These are phyloP conservation scores for Talaromyces funiculosus DNA, from an alignment of 2,329 filamentous ascomycete genomes.

Conservation along the genomic window DNA sequence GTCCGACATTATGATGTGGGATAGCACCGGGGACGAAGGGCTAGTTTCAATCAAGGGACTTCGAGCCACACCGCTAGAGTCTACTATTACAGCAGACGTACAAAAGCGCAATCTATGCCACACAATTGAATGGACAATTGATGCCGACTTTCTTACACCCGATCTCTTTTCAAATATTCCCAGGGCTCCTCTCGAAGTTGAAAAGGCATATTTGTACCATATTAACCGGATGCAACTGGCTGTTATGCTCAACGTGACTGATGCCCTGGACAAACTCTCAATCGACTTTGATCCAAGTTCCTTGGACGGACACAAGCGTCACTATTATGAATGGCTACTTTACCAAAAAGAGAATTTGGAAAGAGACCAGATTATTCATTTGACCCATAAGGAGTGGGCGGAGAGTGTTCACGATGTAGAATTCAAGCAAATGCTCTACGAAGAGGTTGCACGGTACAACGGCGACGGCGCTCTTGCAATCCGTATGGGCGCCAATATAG, in stretches of 20 bases:
- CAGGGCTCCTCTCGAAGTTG: constrained; percentile 3
- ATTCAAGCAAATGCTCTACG: constrained; percentile 21
- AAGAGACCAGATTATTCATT: constrained; percentile 20
- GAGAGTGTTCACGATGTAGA: constrained; percentile 16
- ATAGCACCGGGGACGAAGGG: constrained; percentile 13
- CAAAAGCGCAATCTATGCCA: constrained; percentile 21
- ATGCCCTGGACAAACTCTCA: constrained; percentile 22
- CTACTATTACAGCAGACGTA: constrained; percentile 11
- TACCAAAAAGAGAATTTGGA: constrained; percentile 18
- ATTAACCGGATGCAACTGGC: constrained; percentile 25
- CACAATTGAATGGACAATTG: constrained; percentile 21
- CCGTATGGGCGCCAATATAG: constrained; percentile 29
- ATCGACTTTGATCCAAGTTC: constrained; percentile 13
- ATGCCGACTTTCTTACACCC: constrained; percentile 1
- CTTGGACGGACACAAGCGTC: constrained; percentile 23
- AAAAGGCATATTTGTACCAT: constrained; percentile 15
- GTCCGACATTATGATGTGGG: constrained; percentile 20
- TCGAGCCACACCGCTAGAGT: constrained; percentile 25
- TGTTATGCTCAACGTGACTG: constrained; percentile 24
- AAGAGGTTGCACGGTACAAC: constrained; percentile 20
- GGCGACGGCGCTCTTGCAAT: constrained; percentile 27
- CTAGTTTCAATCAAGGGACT: constrained; percentile 24
- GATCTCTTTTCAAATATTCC: not conserved
- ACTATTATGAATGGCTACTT: constrained; percentile 28
- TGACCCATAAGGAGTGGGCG: constrained; percentile 21